phyloP scores from a whole-genome alignment of 805 yeast genomes.

The Scheffersomyces stipitis region DNA sequence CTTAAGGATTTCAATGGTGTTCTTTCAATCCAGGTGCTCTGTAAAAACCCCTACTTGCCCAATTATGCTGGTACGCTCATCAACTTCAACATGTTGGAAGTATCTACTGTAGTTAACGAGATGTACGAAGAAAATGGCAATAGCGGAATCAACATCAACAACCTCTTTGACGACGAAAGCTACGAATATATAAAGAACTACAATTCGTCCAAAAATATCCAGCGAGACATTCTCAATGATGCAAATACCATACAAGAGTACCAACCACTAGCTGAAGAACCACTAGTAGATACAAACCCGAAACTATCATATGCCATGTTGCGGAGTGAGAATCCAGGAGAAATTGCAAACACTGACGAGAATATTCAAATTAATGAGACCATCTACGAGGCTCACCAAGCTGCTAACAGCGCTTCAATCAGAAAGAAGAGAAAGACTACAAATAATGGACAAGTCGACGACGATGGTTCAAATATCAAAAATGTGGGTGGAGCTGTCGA shows the following conservation, averaged over 20 bases:
- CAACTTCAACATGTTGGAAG: constrained; percentile 40
- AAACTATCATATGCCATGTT: constrained; percentile 26
- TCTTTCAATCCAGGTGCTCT: constrained; percentile 37
- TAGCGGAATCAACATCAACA: constrained; percentile 12
- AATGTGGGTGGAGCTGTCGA: constrained; percentile 47
- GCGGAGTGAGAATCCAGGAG: constrained; percentile 7
- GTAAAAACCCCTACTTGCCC: constrained; percentile 27
- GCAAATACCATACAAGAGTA: constrained; percentile 4
- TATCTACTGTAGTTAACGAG: constrained; percentile 15
- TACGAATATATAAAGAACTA: constrained; percentile 23
- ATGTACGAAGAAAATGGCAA: constrained; percentile 4
- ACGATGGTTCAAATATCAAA: constrained; percentile 9
- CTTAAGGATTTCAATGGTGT: constrained; percentile 36
- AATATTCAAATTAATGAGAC: constrained; percentile 5
- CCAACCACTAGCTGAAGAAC: constrained; percentile 4
- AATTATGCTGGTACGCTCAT: constrained; percentile 38
- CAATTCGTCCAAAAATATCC: constrained; percentile 3
- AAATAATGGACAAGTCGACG: constrained; percentile 4
- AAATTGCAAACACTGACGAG: neutral
- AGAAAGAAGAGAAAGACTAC: constrained; percentile 1
- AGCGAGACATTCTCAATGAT: neutral
- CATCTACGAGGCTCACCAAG: constrained; percentile 1
- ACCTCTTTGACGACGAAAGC: constrained; percentile 26
- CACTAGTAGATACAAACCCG: constrained; percentile 20
- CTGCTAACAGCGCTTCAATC: neutral